These are phyloP conservation scores for Peniophora sp. DNA, from an alignment of 1,284 basidiomycete genomes.

Conservation along the genomic window DNA sequence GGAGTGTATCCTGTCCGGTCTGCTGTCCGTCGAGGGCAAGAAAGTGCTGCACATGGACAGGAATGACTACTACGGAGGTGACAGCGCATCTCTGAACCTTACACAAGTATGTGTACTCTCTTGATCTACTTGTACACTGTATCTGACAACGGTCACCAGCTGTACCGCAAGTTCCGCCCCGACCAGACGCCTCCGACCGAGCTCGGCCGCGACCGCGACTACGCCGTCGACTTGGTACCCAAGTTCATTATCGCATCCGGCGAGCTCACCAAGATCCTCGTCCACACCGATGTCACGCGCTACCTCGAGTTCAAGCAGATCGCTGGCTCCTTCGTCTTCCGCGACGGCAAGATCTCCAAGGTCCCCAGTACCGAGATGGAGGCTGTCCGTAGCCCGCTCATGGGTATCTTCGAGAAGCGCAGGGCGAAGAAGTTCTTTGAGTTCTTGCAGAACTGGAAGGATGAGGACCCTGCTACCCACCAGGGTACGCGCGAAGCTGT, in stretches of 20 bases:
- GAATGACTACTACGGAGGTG: conserved; percentile 98
- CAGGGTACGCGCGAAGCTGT: conserved; percentile 63
- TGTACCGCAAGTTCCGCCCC: conserved; percentile 93
- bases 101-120: conserved; percentile 67
- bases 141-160: conserved; percentile 36
- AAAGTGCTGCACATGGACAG: conserved; percentile 99
- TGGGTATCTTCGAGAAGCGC: conserved; percentile 98
- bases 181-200: conserved; percentile 65
- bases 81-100: conserved; percentile 94
- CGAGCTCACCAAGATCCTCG: conserved; percentile 96
- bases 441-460: conserved; percentile 94
- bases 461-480: conserved; percentile 91
- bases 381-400: conserved; percentile 88
- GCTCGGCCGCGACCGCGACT: conserved; percentile 91
- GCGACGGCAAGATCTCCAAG: conserved; percentile 95
- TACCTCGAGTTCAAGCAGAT: conserved; percentile 99
- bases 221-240: conserved; percentile 90
- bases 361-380: conserved; percentile 98
- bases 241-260: conserved; percentile 99
- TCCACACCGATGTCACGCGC: conserved; percentile 97
- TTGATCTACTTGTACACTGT: conserved; percentile 8
- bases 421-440: conserved; percentile 99
- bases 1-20: conserved; percentile 95
- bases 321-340: conserved; percentile 95
- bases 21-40: conserved; percentile 97